Evolutionary conservation across 2,329 filamentous ascomycete species (phyloP).

Genomic region (Ascocoryne sarcoides): DNA sequence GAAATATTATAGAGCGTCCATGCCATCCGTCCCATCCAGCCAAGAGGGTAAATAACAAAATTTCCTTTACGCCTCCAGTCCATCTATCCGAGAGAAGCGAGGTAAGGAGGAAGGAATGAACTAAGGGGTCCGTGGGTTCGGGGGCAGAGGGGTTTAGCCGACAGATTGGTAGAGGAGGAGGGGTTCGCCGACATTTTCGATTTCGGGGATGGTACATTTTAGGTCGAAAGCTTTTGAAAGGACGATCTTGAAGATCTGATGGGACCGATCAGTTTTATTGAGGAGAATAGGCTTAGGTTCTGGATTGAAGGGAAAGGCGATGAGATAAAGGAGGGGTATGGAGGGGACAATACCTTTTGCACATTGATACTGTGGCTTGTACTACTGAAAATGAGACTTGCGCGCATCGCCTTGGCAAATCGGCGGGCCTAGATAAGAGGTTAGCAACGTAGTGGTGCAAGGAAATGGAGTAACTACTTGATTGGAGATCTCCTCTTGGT

Average conservation of each 20-base stretch:
- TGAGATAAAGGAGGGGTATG: not conserved
- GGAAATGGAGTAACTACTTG: conserved; percentile 49
- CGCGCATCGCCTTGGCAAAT: conserved; percentile 97
- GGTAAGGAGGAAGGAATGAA: no score
- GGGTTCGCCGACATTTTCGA: conserved; percentile 95
- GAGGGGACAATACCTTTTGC: conserved; percentile 64
- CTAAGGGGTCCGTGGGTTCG: no score
- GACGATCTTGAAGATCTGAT: conserved; percentile 99
- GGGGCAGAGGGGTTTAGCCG: conserved; percentile 13
- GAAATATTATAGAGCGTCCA: no score
- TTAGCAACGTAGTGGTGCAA: conserved; percentile 2
- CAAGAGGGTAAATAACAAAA: no score
- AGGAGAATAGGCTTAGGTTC: conserved; percentile 2
- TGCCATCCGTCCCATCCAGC: no score
- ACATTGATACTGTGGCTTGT: conserved; percentile 99
- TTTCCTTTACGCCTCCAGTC: no score
- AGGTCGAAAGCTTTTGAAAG: conserved; percentile 97
- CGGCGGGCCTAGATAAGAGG: conserved; percentile 62
- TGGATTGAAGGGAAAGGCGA: not conserved
- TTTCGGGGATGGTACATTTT: conserved; percentile 98
- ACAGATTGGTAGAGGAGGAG: conserved; percentile 76
- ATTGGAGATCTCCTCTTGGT: conserved; percentile 97
- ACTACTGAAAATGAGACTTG: conserved; percentile 94
- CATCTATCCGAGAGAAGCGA: not conserved
- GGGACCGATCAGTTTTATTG: no score